phyloP scores from a whole-genome alignment of 2,329 filamentous ascomycete species.

The Ascochyta pisi region DNA sequence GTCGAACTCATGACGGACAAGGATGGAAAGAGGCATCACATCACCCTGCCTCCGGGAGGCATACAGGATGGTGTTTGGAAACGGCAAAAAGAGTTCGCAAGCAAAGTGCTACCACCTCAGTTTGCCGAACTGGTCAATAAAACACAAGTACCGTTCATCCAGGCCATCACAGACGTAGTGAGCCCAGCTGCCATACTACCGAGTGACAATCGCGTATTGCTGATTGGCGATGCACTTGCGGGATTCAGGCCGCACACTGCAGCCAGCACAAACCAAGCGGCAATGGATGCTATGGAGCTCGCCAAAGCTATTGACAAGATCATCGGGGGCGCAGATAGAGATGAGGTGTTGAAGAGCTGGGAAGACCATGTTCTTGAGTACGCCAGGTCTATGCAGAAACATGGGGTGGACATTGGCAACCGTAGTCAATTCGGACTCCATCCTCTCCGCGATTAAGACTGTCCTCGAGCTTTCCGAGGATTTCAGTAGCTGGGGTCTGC shows the following conservation, averaged over 20 bases:
- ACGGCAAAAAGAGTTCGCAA: constrained; percentile 39
- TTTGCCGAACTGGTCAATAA: constrained; percentile 51
- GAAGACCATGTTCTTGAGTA: constrained; percentile 30
- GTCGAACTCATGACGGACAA: constrained; percentile 53
- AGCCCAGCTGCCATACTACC: constrained; percentile 41
- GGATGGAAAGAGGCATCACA: constrained; percentile 47
- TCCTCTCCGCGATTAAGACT: constrained; percentile 11
- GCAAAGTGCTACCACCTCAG: constrained; percentile 43
- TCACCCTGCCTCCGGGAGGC: constrained; percentile 52
- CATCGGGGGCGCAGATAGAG: constrained; percentile 42
- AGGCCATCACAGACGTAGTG: constrained; percentile 53
- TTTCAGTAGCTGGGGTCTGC: too few relatives aligned
- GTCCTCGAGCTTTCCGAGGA: too few relatives aligned
- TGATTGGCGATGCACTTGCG: constrained; percentile 56
- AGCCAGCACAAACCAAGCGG: constrained; percentile 55
- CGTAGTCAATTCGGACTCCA: constrained; percentile 23
- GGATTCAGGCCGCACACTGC: constrained; percentile 55
- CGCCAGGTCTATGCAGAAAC: constrained; percentile 19
- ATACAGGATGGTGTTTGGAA: constrained; percentile 49
- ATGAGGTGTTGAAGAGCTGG: constrained; percentile 38
- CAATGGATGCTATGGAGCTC: constrained; percentile 50
- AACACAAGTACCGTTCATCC: constrained; percentile 52
- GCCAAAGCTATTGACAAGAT: constrained; percentile 35
- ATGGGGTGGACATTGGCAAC: constrained; percentile 24
- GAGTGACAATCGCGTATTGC: constrained; percentile 49